A percentile compares a stretch with the other conserved stretches of the same genome.
These are phyloP conservation scores for Quercus phellos DNA, from an alignment of 331 rosid genomes.

Conservation along the genomic window DNA sequence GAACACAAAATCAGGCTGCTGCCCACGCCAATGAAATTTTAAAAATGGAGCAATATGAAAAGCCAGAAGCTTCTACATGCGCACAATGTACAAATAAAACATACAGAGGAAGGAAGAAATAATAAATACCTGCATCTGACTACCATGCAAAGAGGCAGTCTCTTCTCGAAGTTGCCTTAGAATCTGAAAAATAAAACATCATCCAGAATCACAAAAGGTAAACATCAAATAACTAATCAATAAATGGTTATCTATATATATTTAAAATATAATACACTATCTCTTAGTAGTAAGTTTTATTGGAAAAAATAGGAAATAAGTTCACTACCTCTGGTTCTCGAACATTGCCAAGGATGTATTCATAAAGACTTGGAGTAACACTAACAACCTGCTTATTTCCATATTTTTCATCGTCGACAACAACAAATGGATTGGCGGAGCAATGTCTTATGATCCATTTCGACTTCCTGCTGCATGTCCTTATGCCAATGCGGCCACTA, in stretches of 20 bases:
- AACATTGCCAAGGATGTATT: conserved; percentile 72
- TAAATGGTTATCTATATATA: background rate
- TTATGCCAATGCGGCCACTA: conserved; percentile 7
- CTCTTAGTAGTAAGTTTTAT: background rate
- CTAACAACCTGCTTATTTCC: conserved; percentile 72
- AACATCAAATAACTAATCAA: background rate
- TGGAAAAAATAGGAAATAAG: conserved; percentile 10
- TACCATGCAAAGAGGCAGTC: conserved; percentile 83
- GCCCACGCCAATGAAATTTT: background rate
- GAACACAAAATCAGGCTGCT: background rate
- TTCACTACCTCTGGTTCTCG: conserved; percentile 81
- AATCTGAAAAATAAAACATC: conserved; percentile 52
- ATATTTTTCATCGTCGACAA: conserved; percentile 49
- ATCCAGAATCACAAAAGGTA: conserved; percentile 17
- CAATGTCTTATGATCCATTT: conserved; percentile 30
- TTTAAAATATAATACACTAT: background rate
- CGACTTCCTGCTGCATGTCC: conserved; percentile 25
- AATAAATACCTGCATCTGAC: conserved; percentile 76
- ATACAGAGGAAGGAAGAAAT: background rate
- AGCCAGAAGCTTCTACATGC: background rate
- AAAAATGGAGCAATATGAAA: background rate
- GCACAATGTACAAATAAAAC: background rate
- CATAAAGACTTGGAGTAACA: conserved; percentile 62
- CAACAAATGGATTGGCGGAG: conserved; percentile 45
- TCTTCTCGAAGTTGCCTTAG: conserved; percentile 72